Evolutionary conservation across 441 rosid genomes (phyloP).

Genomic region (Rhodomyrtus psidioides): DNA sequence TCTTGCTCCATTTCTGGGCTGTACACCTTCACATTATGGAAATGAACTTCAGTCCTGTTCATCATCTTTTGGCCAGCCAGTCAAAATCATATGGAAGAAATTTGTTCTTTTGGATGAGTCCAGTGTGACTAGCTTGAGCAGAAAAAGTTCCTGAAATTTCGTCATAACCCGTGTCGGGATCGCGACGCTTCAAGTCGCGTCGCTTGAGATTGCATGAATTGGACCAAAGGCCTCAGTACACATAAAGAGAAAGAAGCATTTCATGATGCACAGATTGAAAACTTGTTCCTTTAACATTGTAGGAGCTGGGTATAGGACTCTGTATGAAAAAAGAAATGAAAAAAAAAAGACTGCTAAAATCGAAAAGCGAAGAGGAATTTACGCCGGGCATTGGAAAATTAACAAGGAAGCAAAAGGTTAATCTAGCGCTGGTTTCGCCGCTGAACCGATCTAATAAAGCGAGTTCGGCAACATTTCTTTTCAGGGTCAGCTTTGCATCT

Average conservation of each 20-base stretch:
- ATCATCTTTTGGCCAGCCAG: not conserved
- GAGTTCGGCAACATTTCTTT: not conserved
- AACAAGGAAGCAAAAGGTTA: not conserved
- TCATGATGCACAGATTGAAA: not conserved
- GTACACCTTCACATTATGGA: not conserved
- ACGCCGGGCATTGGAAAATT: not conserved
- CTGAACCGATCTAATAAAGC: not conserved
- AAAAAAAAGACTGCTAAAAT: not conserved
- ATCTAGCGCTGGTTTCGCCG: not conserved
- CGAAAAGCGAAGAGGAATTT: not conserved
- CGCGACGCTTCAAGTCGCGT: not conserved
- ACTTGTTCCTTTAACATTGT: not conserved
- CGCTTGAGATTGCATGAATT: not conserved
- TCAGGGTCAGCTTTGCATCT: not conserved
- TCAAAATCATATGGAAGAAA: not conserved
- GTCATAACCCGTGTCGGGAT: not conserved
- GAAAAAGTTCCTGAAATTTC: not conserved
- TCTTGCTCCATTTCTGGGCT: conserved; percentile 17
- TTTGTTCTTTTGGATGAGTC: not conserved
- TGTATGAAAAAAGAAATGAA: no score
- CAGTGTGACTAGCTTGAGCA: not conserved
- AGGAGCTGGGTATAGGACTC: not conserved
- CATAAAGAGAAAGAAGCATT: not conserved
- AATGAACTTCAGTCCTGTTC: not conserved
- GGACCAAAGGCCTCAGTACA: not conserved